Base-by-base conservation (phyloP, 495 filamentous ascomycete genomes). In the Chaetomium cochliodes region DNA sequence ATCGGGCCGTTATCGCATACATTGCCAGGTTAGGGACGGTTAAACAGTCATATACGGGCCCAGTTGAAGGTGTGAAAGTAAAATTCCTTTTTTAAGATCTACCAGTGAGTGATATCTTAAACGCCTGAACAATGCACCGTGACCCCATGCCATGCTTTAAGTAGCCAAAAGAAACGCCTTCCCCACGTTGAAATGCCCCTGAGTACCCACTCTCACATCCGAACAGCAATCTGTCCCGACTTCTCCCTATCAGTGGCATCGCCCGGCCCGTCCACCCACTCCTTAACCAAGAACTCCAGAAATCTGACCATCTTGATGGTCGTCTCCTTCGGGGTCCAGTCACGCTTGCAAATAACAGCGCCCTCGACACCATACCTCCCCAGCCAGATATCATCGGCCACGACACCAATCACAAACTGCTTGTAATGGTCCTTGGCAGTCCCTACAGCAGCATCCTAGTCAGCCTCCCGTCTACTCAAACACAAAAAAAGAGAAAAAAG, bases 381-480 rank as follows among this genome's bases (percentile, higher is more conserved):
- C 12, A 60, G 22, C 57, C 58, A 65, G 22, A 5, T 26, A 18
- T 65, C 63, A 5, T 65, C 63, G 22, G 63, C 57, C 39, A 60
- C 58, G 22, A 65, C 50, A 1, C 63, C 42, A 25, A 65, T 39
- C 11, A 65, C 50, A 22, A 65, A 65, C 42, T 65, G 49, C 50
- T 65, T 65, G 50, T 65, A 65, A 9, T 65, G 63, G 8, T 65
- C 63, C 20, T 25, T 55, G 5, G 51, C 58, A 3, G 57, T 55
- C 63, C 63, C 63, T 65, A 15, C 6, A 4, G 0, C 2, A n/a
- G 6, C 1, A 20, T 30, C 16, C 6, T 6, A 30, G 25, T 22
- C 11, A 56, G 33, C 26, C 54, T 6, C 23, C 30, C 41, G 18
- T 16, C 57, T 16, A 11, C 46, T 16, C 3, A 44, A 16, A 37